Conservation (phyloP, 345 rosid species). For the Erodium maritimum region DNA sequence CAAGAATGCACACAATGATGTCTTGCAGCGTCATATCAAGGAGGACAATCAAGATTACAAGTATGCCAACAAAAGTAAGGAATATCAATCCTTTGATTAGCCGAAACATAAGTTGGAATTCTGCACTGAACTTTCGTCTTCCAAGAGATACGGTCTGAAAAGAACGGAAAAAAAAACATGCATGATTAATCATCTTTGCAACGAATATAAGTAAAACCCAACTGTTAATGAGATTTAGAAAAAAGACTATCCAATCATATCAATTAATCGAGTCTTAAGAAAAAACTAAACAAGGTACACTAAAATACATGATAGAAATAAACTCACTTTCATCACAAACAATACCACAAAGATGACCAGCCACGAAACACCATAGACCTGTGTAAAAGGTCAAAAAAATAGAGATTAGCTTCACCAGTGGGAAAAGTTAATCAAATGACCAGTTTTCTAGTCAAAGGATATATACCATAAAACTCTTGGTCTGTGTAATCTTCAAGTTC, state of each 20-base stretch:
- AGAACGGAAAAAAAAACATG: constrained; percentile 2
- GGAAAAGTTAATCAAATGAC: background rate
- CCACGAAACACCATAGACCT: constrained; percentile 97
- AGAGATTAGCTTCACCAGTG: too few species aligned
- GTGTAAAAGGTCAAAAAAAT: background rate
- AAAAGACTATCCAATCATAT: too few species aligned
- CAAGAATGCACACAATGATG: constrained; percentile 86
- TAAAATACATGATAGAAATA: too few species aligned
- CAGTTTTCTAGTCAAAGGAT: constrained; percentile 2
- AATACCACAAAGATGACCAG: constrained; percentile 76
- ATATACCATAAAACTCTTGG: constrained; percentile 62
- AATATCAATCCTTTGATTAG: constrained; percentile 95
- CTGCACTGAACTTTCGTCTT: constrained; percentile 80
- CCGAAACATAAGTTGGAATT: constrained; percentile 89
- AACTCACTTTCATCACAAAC: constrained; percentile 88
- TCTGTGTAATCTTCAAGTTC: constrained; percentile 28
- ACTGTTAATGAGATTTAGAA: too few species aligned
- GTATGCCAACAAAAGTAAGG: constrained; percentile 61
- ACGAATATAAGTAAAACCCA: too few species aligned
- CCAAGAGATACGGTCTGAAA: constrained; percentile 92
- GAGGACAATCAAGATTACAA: constrained; percentile 70
- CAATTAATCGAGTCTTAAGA: too few species aligned
- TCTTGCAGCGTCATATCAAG: constrained; percentile 85
- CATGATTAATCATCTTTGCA: too few species aligned
- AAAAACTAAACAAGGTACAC: too few species aligned